A percentile compares a stretch with the other conserved stretches of the same genome.
phyloP scores from a whole-genome alignment of 306 rosid genomes.

The Cucurbita moschata region DNA sequence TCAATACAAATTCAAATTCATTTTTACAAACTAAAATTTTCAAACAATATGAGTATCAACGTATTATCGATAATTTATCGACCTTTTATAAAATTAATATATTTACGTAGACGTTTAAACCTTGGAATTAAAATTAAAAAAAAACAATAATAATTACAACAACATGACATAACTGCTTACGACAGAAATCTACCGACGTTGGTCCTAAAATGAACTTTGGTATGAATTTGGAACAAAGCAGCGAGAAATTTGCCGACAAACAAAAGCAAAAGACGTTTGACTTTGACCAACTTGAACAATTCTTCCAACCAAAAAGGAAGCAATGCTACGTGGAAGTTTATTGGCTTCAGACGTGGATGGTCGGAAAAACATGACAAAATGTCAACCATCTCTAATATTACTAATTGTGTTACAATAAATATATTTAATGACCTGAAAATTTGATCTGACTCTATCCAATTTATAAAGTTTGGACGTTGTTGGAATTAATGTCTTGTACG shows the following conservation, averaged over 20 bases:
- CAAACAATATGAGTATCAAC: too few relatives aligned
- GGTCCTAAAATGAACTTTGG: neutral
- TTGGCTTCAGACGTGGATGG: neutral
- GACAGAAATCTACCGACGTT: neutral
- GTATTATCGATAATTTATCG: neutral
- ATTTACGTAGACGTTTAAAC: too few relatives aligned
- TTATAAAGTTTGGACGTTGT: too few relatives aligned
- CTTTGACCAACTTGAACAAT: neutral
- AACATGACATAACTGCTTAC: neutral
- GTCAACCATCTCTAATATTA: too few relatives aligned
- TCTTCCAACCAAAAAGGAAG: neutral
- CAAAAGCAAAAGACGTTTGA: neutral
- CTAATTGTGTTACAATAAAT: too few relatives aligned
- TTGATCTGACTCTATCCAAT: too few relatives aligned
- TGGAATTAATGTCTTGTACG: too few relatives aligned
- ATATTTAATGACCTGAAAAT: too few relatives aligned
- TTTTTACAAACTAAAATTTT: too few relatives aligned
- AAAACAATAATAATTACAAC: neutral
- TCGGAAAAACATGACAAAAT: neutral
- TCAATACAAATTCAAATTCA: too few relatives aligned
- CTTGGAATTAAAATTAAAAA: neutral
- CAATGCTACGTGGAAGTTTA: neutral
- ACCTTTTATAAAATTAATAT: too few relatives aligned
- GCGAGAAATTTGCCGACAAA: neutral
- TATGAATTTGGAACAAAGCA: neutral